These are phyloP conservation scores for Thalia dealbata DNA, from an alignment of 176 grass and related monocot genomes.

Conservation along the genomic window DNA sequence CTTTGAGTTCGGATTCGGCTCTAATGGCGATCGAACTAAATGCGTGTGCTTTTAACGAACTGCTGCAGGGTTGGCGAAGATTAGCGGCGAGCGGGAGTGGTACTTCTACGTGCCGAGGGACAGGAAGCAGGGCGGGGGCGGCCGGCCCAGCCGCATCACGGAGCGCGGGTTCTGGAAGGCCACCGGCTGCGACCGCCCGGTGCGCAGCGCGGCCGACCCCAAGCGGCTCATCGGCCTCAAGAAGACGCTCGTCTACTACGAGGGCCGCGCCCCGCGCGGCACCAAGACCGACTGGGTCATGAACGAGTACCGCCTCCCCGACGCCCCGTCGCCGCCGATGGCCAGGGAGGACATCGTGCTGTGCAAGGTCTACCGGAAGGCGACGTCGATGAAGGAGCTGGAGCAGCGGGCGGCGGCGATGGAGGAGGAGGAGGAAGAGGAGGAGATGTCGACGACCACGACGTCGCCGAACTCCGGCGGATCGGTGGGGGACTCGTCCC, in stretches of 20 bases:
- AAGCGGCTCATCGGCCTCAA: constrained; percentile 86
- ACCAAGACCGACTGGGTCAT: constrained; percentile 92
- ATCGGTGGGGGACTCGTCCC: constrained; percentile 43
- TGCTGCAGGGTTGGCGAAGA: constrained; percentile 33
- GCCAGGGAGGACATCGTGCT: not conserved
- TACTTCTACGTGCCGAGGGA: constrained; percentile 96
- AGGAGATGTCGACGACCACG: constrained; percentile 22
- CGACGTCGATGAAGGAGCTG: constrained; percentile 71
- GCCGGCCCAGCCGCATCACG: constrained; percentile 66
- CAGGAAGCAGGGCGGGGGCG: constrained; percentile 43
- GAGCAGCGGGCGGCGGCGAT: constrained; percentile 76
- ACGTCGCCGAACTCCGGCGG: constrained; percentile 12
- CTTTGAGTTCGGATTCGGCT: not conserved
- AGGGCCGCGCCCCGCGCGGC: constrained; percentile 65
- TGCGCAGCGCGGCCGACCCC: constrained; percentile 63
- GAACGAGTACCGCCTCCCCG: constrained; percentile 94
- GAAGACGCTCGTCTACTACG: constrained; percentile 93
- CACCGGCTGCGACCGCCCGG: constrained; percentile 69
- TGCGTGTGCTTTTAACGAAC: too few relatives aligned
- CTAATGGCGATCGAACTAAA: not conserved
- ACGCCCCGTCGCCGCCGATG: constrained; percentile 29
- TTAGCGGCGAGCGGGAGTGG: constrained; percentile 78
- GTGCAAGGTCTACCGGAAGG: constrained; percentile 66
- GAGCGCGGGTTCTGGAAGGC: constrained; percentile 96
- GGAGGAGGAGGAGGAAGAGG: constrained; percentile 66